Conservation (phyloP, 176 grass and related monocot species). For the Eleusine coracana region DNA sequence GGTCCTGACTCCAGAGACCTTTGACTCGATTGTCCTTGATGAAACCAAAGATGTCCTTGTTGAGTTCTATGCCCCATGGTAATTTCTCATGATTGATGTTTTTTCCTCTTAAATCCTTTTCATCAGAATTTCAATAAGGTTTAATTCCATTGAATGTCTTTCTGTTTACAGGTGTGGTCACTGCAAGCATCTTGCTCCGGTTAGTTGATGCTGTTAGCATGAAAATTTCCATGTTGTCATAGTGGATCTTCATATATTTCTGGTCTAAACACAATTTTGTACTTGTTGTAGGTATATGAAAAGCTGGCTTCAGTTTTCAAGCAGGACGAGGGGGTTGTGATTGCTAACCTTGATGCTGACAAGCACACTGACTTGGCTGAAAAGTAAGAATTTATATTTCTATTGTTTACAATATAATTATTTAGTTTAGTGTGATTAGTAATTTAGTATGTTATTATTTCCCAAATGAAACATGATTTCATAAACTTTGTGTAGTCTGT, state of each 20-base stretch:
- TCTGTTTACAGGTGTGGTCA: constrained; percentile 83
- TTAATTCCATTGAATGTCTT: constrained; percentile 29
- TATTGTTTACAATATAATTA: background rate
- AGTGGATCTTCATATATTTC: constrained; percentile 2
- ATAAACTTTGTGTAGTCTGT: background rate
- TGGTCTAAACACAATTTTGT: constrained; percentile 39
- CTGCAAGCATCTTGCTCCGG: constrained; percentile 97
- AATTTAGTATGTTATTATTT: background rate
- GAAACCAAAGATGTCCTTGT: constrained; percentile 97
- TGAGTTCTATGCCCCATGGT: constrained; percentile 99
- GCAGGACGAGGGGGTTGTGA: constrained; percentile 69
- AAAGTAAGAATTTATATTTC: constrained; percentile 65
- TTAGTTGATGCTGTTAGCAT: constrained; percentile 50
- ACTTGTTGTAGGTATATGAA: constrained; percentile 75
- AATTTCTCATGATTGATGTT: constrained; percentile 34
- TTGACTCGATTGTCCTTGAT: constrained; percentile 88
- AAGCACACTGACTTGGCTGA: constrained; percentile 80
- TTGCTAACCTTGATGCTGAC: constrained; percentile 98
- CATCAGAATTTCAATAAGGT: background rate
- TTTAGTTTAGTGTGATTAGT: constrained; percentile 2
- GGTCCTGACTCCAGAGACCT: constrained; percentile 69
- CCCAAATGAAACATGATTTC: background rate
- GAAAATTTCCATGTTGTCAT: constrained; percentile 12
- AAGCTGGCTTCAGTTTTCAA: constrained; percentile 79
- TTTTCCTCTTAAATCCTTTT: constrained; percentile 1